Base-by-base conservation (phyloP, 768 basidiomycete genomes). In the Calocybe cyanea region DNA sequence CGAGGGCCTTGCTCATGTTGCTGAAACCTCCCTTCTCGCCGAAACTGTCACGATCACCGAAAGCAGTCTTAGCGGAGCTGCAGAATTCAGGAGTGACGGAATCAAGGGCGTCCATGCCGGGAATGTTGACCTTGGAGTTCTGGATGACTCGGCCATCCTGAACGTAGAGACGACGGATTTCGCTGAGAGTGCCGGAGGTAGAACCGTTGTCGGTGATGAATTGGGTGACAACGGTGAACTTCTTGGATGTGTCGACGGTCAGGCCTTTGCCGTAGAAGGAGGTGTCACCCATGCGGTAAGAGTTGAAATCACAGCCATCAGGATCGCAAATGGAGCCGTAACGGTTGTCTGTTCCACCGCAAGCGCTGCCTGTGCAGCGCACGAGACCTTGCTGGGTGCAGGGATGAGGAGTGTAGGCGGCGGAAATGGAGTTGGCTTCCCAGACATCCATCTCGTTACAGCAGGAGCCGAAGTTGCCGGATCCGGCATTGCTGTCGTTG, bases 291-390 rank as follows among this genome's bases (percentile, higher is more conserved):
- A 75, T 69, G 58, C 77, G 76, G 71, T 59, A 81, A 21, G 78
- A 76, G 75, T 78, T 80, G 74, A 78, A 80, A 57, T 79, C 78
- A 61, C 78, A 80, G 39, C 78, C 77, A 52, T 75, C 76, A 53
- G 67, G 65, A 62, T 80, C 77, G 63, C 78, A 80, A 34, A 73
- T 57, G 36, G 70, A 70, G 53, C 56, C 62, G 59, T 71, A 67
- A 41, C 74, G 59, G 57, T 65, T 61, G 57, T 63, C 52, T 47
- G 53, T 54, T 52, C 59, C 63, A 42, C 65, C 65, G 48, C 75
- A 76, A 28, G 65, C 58, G 32, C 55, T 62, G 36, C 73, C 71
- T 19, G 53, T 48, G 69, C 78, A 81, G 44, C 59, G 63, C n/a
- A 63, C 63, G 53, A 66, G 69, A 25, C 69, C 71, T 25, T 52